A percentile compares a stretch with the other conserved stretches of the same genome.
Evolutionary conservation across 2,329 filamentous ascomycete genomes (phyloP).

Genomic region (Peltaster fructicola): DNA sequence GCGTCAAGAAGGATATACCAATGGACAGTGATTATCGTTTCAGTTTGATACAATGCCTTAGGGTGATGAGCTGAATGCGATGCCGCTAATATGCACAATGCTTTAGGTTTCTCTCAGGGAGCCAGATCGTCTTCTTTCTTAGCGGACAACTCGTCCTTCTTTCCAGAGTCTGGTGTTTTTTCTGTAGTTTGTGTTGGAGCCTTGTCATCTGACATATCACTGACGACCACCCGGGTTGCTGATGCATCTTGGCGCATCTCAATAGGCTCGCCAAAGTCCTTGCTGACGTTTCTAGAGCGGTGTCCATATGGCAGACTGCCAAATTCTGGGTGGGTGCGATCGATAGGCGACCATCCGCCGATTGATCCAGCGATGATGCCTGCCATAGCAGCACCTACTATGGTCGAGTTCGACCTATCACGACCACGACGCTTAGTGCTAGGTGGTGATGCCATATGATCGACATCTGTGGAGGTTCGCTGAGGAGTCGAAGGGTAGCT

Average conservation of each 20-base stretch:
- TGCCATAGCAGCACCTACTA: slow-evolving; percentile 65
- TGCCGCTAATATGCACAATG: too few relatives aligned
- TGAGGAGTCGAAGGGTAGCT: slow-evolving; percentile 47
- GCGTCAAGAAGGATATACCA: too few relatives aligned
- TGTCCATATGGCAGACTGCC: slow-evolving; percentile 25
- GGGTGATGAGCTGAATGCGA: too few relatives aligned
- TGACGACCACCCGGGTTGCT: slow-evolving; percentile 17
- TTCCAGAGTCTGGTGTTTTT: background rate
- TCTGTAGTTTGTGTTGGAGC: background rate
- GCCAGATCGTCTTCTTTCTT: background rate
- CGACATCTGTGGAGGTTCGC: slow-evolving; percentile 29
- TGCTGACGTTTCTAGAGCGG: too few relatives aligned
- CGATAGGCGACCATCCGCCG: slow-evolving; percentile 54
- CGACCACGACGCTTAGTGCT: slow-evolving; percentile 39
- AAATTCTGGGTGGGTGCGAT: slow-evolving; percentile 26
- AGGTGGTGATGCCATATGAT: slow-evolving; percentile 27
- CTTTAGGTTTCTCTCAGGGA: slow-evolving; percentile 4
- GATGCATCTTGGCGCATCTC: slow-evolving; percentile 24
- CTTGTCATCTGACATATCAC: slow-evolving; percentile 7
- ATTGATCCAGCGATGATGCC: slow-evolving; percentile 63
- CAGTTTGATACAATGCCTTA: too few relatives aligned
- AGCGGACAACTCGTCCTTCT: slow-evolving; percentile 1
- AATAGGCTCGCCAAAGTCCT: slow-evolving; percentile 8
- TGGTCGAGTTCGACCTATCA: slow-evolving; percentile 51
- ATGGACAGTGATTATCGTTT: too few relatives aligned